A percentile compares a stretch with the other conserved stretches of the same genome.
Conservation (phyloP, 2,329 filamentous ascomycete genomes). For the Raffaelea deltoideospora region DNA sequence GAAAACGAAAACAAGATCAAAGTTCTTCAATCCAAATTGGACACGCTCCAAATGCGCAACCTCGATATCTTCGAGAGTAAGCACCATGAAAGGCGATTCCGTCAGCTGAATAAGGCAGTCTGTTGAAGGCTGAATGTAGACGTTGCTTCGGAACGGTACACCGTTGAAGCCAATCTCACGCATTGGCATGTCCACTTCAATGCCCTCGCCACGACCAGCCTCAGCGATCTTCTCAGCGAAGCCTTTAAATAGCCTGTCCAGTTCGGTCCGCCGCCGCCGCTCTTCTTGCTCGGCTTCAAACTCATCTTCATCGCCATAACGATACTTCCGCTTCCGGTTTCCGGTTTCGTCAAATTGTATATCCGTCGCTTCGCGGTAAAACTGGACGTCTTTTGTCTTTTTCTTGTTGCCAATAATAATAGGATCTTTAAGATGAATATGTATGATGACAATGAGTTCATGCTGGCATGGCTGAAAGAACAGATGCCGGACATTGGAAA, state of each 20-base stretch:
- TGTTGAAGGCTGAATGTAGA: slow-evolving; percentile 88
- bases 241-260: slow-evolving; percentile 89
- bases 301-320: slow-evolving; percentile 95
- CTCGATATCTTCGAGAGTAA: slow-evolving; percentile 92
- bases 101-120: slow-evolving; percentile 95
- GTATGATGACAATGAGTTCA: slow-evolving; percentile 94
- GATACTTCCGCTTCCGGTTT: slow-evolving; percentile 92
- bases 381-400: slow-evolving; percentile 98
- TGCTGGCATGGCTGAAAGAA: slow-evolving; percentile 98
- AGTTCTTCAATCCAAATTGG: slow-evolving; percentile 94
- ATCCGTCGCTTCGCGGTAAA: slow-evolving; percentile 93
- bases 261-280: slow-evolving; percentile 71
- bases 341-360: slow-evolving; percentile 98
- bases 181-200: slow-evolving; percentile 93
- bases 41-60: slow-evolving; percentile 93
- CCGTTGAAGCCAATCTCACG: slow-evolving; percentile 93
- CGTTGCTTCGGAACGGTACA: slow-evolving; percentile 89
- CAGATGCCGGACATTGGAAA: slow-evolving; percentile 95
- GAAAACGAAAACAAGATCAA: slow-evolving; percentile 96
- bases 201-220: slow-evolving; percentile 75
- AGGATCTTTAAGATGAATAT: slow-evolving; percentile 93
- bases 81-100: slow-evolving; percentile 89
- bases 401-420: slow-evolving; percentile 96
- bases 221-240: slow-evolving; percentile 98
- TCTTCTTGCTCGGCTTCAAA: slow-evolving; percentile 98